phyloP scores from a whole-genome alignment of 352 stramenopile species.

The Phytophthora podocarpi region DNA sequence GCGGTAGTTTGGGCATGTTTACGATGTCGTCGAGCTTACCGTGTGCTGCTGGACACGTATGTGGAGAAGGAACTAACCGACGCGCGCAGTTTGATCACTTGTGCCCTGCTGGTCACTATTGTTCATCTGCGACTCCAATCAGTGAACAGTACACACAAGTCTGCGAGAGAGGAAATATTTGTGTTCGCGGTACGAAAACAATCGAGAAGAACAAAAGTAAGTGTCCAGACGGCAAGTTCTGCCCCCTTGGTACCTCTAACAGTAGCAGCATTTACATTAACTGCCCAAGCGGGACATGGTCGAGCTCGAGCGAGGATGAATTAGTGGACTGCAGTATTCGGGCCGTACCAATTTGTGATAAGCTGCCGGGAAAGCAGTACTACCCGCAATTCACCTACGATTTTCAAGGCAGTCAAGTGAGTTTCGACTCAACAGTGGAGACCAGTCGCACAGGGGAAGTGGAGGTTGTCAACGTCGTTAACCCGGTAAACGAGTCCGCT shows the following conservation, averaged over 20 bases:
- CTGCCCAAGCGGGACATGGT: slow-evolving; percentile 93
- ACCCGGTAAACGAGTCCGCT: slow-evolving; percentile 92
- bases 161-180: slow-evolving; percentile 91
- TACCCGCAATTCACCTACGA: slow-evolving; percentile 79
- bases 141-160: slow-evolving; percentile 84
- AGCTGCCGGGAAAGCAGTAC: slow-evolving; percentile 78
- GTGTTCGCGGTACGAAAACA: slow-evolving; percentile 86
- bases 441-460: slow-evolving; percentile 82
- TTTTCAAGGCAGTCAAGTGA: slow-evolving; percentile 55
- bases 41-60: slow-evolving; percentile 94
- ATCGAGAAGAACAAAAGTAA: slow-evolving; percentile 92
- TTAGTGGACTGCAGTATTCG: slow-evolving; percentile 91
- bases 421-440: slow-evolving; percentile 81
- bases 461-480: slow-evolving; percentile 88
- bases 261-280: slow-evolving; percentile 81
- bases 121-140: slow-evolving; percentile 81
- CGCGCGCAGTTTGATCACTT: slow-evolving; percentile 92
- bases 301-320: slow-evolving; percentile 70
- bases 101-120: slow-evolving; percentile 93
- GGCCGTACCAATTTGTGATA: slow-evolving; percentile 94
- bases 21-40: slow-evolving; percentile 80
- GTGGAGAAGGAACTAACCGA: slow-evolving; percentile 92
- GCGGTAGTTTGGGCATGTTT: slow-evolving; percentile 89
- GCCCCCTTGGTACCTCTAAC: slow-evolving; percentile 88
- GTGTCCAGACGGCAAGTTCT: slow-evolving; percentile 94